Evolutionary conservation across 352 stramenopile genomes (phyloP), one percentile per base, ranked within the genome.

Genomic region (Aphanomyces euteiches): DNA sequence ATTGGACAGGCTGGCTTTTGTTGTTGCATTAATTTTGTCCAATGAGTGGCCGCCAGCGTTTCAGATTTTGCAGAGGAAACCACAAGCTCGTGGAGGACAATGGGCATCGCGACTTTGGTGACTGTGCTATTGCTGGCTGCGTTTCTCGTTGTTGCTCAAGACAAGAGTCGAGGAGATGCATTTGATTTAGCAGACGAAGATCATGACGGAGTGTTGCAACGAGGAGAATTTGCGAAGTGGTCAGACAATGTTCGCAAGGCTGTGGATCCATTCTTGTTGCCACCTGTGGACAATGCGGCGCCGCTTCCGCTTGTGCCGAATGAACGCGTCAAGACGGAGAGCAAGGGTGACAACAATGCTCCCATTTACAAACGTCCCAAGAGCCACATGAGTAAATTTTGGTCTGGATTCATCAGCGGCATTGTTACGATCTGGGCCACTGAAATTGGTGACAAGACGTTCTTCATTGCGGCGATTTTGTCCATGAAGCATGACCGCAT

Each of bases 371-470:
- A 39, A 69, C 37, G 60, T 39, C 66, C 63, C 41, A 74, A 73
- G 45, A 78, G 75, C 7, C 73, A 73, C 45, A 77, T 85, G 53
- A 88, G 86, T 72, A 89, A 90, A 72, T 95, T 95, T 66, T 93
- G 87, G 87, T 90, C 81, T n/a, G 87, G 85, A 45, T 95, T 95
- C 50, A 72, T 90, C 65, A 95, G 82, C 74, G 84, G 87, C 72
- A 91, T 98, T 73, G 80, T 96, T 65, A 93, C 98, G 59, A 98
- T 99, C 66, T 98, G 98, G 84, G 89, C 98, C 21, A 99, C 96
- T 63, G 96, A 99, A 78, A 98, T 99, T 73, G 97, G 97, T 59
- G 97, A 99, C 85, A 99, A 99, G 75, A 99, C 97, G n/a, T 99
- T 99, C 75, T 99, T 99, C 79, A 98, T 99, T 72, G 96, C 96